Conservation (phyloP, 352 stramenopile genomes). For the Phytophthora vignae region DNA sequence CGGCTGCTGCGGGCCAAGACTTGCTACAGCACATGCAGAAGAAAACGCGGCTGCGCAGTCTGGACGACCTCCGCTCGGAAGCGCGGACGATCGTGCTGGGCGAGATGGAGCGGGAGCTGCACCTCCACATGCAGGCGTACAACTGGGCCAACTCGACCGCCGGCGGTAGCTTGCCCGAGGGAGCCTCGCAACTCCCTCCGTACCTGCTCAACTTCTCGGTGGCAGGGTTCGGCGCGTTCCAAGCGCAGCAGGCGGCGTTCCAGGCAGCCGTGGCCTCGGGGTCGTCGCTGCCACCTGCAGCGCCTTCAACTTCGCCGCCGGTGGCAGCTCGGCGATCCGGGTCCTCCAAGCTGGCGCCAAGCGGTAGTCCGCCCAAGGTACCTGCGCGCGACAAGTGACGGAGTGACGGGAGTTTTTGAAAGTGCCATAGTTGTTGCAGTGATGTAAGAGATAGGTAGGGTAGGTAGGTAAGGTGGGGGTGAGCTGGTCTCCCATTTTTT, state of each 20-base stretch:
- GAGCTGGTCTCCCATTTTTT: background rate
- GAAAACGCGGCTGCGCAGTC: conserved; percentile 76
- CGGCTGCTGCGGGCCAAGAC: conserved; percentile 70
- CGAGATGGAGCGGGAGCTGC: conserved; percentile 80
- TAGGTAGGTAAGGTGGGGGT: background rate
- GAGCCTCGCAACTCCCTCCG: conserved; percentile 46
- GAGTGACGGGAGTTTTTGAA: conserved; percentile 17
- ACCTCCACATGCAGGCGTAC: conserved; percentile 76
- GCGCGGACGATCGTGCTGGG: conserved; percentile 65
- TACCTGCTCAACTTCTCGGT: conserved; percentile 71
- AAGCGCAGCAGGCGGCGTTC: conserved; percentile 60
- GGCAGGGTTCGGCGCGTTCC: conserved; percentile 65
- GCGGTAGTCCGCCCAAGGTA: conserved; percentile 26
- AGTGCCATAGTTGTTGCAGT: conserved; percentile 17
- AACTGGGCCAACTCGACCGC: conserved; percentile 61
- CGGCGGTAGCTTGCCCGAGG: conserved; percentile 29
- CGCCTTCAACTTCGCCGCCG: conserved; percentile 30
- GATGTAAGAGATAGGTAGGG: conserved; percentile 3
- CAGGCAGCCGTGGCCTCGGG: conserved; percentile 45
- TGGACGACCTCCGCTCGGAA: conserved; percentile 74
- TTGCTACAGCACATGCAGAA: conserved; percentile 87
- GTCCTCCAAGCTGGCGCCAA: conserved; percentile 20
- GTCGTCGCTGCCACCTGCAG: conserved; percentile 26
- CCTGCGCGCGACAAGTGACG: conserved; percentile 24
- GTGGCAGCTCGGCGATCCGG: conserved; percentile 19